A percentile compares a stretch with the other conserved stretches of the same genome.
phyloP scores from a whole-genome alignment of 805 yeast genomes.

The Myxozyma udenii region DNA sequence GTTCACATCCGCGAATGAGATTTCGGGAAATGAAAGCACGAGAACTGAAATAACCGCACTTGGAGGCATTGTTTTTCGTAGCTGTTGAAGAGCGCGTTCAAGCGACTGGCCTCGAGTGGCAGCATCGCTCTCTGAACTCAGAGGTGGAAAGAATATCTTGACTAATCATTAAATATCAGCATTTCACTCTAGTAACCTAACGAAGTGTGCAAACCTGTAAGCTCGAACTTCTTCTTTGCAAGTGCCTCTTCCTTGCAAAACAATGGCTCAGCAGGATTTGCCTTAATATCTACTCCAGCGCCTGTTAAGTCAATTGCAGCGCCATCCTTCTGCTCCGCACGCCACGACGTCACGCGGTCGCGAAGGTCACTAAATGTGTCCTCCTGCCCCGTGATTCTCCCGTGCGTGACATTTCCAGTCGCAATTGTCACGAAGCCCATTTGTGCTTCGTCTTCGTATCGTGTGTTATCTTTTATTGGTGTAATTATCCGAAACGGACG shows the following conservation, averaged over 20 bases:
- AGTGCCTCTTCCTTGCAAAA: slow-evolving; percentile 5
- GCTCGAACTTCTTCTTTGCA: slow-evolving; percentile 9
- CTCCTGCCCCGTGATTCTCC: slow-evolving; percentile 4
- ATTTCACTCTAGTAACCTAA: not conserved
- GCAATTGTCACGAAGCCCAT: slow-evolving; percentile 11
- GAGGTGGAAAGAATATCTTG: slow-evolving; percentile 26
- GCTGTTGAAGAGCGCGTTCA: slow-evolving; percentile 7
- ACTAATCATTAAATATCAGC: slow-evolving; percentile 5
- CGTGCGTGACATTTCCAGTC: slow-evolving; percentile 27
- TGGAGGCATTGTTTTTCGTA: slow-evolving; percentile 9
- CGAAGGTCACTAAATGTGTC: not conserved
- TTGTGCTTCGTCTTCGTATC: no score
- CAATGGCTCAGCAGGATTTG: slow-evolving; percentile 20
- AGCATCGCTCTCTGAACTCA: not conserved
- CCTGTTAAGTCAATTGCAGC: not conserved
- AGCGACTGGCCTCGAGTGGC: slow-evolving; percentile 12
- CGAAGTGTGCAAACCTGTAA: slow-evolving; percentile 8
- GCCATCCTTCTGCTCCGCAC: slow-evolving; percentile 1
- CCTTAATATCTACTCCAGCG: slow-evolving; percentile 6
- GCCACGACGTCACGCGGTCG: slow-evolving; percentile 5
- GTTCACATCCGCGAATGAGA: slow-evolving; percentile 34
- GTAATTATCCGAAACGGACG: no score
- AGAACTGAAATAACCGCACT: slow-evolving; percentile 10
- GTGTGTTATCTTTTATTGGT: no score
- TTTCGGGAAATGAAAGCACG: slow-evolving; percentile 35